Conservation (phyloP, 148 eudicot genomes). For the Simmondsia chinensis region DNA sequence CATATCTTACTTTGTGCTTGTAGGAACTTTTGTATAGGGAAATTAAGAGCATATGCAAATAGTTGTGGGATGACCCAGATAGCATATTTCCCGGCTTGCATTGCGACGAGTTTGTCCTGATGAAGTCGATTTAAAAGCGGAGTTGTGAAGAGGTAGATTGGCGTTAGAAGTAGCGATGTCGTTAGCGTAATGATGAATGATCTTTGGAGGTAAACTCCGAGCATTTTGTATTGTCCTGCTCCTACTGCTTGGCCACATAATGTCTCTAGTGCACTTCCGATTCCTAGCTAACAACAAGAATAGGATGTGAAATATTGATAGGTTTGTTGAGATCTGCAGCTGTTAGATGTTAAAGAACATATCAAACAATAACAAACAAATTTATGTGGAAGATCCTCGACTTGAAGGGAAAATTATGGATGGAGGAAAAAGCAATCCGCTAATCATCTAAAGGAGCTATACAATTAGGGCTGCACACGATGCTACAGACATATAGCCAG, state of each 20-base stretch:
- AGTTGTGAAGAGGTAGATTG: conserved; percentile 19
- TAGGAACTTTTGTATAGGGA: conserved; percentile 35
- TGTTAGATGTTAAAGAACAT: not conserved
- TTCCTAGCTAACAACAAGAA: conserved; percentile 34
- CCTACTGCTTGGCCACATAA: conserved; percentile 42
- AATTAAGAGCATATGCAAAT: conserved; percentile 29
- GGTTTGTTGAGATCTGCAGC: not conserved
- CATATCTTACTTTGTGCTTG: conserved; percentile 30
- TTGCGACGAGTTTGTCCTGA: conserved; percentile 23
- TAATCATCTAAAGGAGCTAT: too few relatives aligned
- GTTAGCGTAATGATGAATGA: conserved; percentile 24
- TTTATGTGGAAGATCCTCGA: too few relatives aligned
- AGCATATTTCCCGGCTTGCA: conserved; percentile 22
- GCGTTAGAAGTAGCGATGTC: conserved; percentile 22
- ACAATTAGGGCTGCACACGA: too few relatives aligned
- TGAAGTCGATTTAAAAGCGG: conserved; percentile 21
- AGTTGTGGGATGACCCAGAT: conserved; percentile 29
- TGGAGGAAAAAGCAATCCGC: too few relatives aligned
- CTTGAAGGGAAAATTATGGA: too few relatives aligned
- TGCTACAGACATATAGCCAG: too few relatives aligned
- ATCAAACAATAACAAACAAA: not conserved
- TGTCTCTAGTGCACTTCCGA: conserved; percentile 46
- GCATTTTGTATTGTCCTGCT: conserved; percentile 25
- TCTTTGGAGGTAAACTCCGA: conserved; percentile 35
- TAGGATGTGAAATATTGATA: not conserved